Conservation (phyloP, 1,139 yeast genomes). For the Blastobotrys arbuscula region DNA sequence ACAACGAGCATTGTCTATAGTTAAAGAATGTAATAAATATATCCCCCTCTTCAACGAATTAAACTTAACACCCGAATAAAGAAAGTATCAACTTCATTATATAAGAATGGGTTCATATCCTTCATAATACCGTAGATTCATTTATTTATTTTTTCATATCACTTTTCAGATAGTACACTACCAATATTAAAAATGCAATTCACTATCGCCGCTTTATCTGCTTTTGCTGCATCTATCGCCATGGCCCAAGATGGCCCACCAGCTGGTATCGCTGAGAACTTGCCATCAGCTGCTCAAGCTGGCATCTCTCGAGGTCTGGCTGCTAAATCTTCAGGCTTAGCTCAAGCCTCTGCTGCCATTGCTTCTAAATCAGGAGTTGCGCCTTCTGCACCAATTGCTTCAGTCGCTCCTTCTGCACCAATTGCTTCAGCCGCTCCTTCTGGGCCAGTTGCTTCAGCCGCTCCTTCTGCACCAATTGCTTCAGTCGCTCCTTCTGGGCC, state of each 20-base stretch:
- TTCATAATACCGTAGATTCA: too few species aligned
- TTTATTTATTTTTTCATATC: too few species aligned
- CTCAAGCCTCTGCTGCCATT: not conserved
- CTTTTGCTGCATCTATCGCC: not conserved
- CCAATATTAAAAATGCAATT: not conserved
- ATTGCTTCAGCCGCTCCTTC: not conserved
- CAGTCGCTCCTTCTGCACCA: not conserved
- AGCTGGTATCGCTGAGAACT: not conserved
- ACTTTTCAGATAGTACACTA: too few species aligned
- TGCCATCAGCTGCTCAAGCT: constrained; percentile 1
- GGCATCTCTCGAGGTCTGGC: not conserved
- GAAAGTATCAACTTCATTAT: too few species aligned
- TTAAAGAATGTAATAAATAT: too few species aligned
- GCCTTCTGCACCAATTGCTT: not conserved
- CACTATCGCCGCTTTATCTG: not conserved
- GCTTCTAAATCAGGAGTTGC: not conserved
- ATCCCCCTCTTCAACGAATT: too few species aligned
- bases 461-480: not conserved
- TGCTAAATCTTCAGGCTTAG: not conserved
- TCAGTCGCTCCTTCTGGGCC: not conserved
- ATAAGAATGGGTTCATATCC: too few species aligned
- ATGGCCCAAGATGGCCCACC: constrained; percentile 3
- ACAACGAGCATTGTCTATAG: too few species aligned
- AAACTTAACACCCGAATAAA: too few species aligned
- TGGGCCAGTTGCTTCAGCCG: not conserved